Base-by-base conservation (phyloP, 352 stramenopile species). In the Bremia lactucae region DNA sequence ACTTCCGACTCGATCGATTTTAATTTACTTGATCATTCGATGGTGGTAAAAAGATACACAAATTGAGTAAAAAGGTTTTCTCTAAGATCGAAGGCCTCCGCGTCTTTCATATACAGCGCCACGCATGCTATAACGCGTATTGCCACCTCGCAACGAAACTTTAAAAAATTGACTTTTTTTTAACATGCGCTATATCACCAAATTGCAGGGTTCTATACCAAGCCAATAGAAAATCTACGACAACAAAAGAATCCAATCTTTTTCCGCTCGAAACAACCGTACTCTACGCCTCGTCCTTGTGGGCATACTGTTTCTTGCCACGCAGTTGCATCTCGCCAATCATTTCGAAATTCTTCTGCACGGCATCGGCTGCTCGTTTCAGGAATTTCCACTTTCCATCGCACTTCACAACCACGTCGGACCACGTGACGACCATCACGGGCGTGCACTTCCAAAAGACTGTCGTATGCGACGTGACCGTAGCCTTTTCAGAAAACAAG, bases 291-390 rank as follows among this genome's bases (percentile, higher is more conserved):
- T 70, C 63, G 41, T 82, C 71, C 54, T 81, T 72, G 57, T 71
- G 67, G 31, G 73, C 55, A 56, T 91, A 91, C 55, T 86, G 75
- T 72, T 91, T 91, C 73, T 91, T 91, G 56, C 78, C 78, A 31
- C 75, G 75, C 34, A 91, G 59, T 49, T 91, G 78, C 78, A 91
- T 91, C 58, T 91, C 78, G 19, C 71, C 78, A 46, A 91, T 86
- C 68, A 88, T 86, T 59, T 91, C 78, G 51, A 91, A 64, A 59
- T 91, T 88, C 63, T 91, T 91, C 61, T 91, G 78, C 59, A 91
- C 72, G 29, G 75, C 64, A 25, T 91, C 69, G 39, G 73, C 77
- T 53, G 57, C 51, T 31, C 78, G 71, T 40, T 68, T 62, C 57
- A 83, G 63, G 58, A 91, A 91, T 37, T 78, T 48, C 78, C 78